Evolutionary conservation across 169 alveolate genomes (phyloP).

Genomic region (Cryptosporidium baileyi): DNA sequence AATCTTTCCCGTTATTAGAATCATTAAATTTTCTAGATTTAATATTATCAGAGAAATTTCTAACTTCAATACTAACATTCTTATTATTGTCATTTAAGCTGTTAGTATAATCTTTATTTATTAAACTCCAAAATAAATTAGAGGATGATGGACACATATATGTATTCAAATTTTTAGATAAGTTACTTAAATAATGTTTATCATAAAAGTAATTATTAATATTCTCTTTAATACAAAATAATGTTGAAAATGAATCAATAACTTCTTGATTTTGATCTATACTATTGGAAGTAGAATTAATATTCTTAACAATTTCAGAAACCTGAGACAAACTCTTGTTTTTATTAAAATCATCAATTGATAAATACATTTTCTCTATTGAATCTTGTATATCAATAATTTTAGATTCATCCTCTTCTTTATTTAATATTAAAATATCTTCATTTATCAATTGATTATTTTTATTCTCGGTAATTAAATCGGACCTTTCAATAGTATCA

Average conservation of each 20-base stretch:
- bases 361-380: neutral
- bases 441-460: no score
- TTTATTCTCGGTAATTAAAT: neutral
- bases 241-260: slow-evolving; percentile 9
- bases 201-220: neutral
- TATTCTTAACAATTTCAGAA: slow-evolving; percentile 10
- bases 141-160: slow-evolving; percentile 59
- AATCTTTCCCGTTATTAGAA: neutral
- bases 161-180: slow-evolving; percentile 22
- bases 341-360: no score
- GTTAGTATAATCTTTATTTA: neutral
- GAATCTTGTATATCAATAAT: neutral
- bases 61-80: neutral
- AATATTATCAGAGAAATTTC: neutral
- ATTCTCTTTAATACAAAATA: neutral
- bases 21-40: neutral
- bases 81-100: neutral
- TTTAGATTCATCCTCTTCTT: neutral
- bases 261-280: neutral
- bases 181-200: neutral
- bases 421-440: neutral
- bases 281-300: neutral
- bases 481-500: neutral
- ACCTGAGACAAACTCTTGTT: neutral
- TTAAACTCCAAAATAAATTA: neutral